phyloP scores from a whole-genome alignment of 2,329 filamentous ascomycete genomes.

The Boeremia lycopersici region DNA sequence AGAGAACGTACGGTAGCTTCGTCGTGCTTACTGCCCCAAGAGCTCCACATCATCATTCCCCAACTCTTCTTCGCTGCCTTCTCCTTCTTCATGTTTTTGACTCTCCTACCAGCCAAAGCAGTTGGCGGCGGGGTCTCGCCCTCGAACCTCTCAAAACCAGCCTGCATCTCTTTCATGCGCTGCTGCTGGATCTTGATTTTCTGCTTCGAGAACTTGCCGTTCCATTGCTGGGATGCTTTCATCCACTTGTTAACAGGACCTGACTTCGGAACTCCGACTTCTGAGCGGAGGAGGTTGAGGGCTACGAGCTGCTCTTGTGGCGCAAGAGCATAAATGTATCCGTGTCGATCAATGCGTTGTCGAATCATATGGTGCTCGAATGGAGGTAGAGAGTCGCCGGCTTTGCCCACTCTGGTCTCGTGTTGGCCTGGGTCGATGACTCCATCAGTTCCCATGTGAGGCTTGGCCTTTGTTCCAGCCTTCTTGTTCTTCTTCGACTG shows the following conservation, averaged over 20 bases:
- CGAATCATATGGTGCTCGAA: slow-evolving; percentile 92
- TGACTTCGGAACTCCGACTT: slow-evolving; percentile 80
- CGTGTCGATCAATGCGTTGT: slow-evolving; percentile 81
- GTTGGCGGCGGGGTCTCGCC: slow-evolving; percentile 83
- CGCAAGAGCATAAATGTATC: slow-evolving; percentile 71
- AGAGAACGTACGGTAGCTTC: slow-evolving; percentile 66
- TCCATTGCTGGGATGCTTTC: slow-evolving; percentile 72
- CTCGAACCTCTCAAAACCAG: slow-evolving; percentile 71
- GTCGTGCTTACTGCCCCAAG: slow-evolving; percentile 90
- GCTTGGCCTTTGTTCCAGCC: slow-evolving; percentile 21
- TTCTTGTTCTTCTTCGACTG: slow-evolving; percentile 7
- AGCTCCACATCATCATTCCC: slow-evolving; percentile 81
- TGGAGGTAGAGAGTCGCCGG: slow-evolving; percentile 79
- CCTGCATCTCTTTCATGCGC: slow-evolving; percentile 72
- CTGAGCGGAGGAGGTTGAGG: slow-evolving; percentile 65
- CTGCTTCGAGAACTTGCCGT: slow-evolving; percentile 70
- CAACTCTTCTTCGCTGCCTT: slow-evolving; percentile 70
- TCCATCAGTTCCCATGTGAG: slow-evolving; percentile 28
- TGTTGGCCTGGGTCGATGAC: slow-evolving; percentile 17
- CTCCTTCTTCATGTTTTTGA: slow-evolving; percentile 53
- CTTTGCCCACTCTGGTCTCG: slow-evolving; percentile 69
- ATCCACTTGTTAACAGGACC: slow-evolving; percentile 85
- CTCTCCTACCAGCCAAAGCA: slow-evolving; percentile 75
- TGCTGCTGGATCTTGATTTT: slow-evolving; percentile 75
- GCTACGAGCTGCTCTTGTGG: slow-evolving; percentile 68